These are phyloP conservation scores for Aspergillus carlsbadensis DNA, from an alignment of 495 filamentous ascomycete species.

Conservation along the genomic window DNA sequence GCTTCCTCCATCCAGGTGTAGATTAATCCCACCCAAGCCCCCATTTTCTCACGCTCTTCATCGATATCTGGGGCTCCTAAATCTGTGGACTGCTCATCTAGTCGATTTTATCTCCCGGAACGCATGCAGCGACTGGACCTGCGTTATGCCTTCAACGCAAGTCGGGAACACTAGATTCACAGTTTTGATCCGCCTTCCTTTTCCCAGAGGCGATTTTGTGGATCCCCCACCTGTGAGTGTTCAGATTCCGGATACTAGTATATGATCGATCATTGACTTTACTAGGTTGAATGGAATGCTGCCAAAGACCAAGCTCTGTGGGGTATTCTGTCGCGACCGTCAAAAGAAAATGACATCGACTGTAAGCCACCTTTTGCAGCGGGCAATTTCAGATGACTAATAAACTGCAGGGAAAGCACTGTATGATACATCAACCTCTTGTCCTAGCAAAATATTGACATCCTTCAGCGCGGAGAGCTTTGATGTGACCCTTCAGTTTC, in stretches of 20 bases:
- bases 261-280: conserved; percentile 13
- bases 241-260: neutral
- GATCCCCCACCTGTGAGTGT: conserved; percentile 78
- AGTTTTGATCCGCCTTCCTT: conserved; percentile 84
- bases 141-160: conserved; percentile 16
- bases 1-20: neutral
- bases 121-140: conserved; percentile 6
- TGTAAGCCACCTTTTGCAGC: conserved; percentile 54
- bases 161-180: conserved; percentile 52
- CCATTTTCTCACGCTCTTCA: neutral
- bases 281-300: conserved; percentile 68
- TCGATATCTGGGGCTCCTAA: neutral
- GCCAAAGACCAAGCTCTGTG: conserved; percentile 86
- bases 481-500: conserved; percentile 78
- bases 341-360: conserved; percentile 73
- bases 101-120: neutral
- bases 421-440: conserved; percentile 48
- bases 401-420: conserved; percentile 69
- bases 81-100: neutral
- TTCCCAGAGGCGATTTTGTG: conserved; percentile 80
- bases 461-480: conserved; percentile 56
- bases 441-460: conserved; percentile 2
- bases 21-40: neutral
- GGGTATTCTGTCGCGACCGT: conserved; percentile 76
- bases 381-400: conserved; percentile 28